Percentiles rank a stretch among this genome's conserved stretches.
These are phyloP conservation scores for Alternaria sp. DNA, from an alignment of 2,329 filamentous ascomycete genomes.

Conservation along the genomic window DNA sequence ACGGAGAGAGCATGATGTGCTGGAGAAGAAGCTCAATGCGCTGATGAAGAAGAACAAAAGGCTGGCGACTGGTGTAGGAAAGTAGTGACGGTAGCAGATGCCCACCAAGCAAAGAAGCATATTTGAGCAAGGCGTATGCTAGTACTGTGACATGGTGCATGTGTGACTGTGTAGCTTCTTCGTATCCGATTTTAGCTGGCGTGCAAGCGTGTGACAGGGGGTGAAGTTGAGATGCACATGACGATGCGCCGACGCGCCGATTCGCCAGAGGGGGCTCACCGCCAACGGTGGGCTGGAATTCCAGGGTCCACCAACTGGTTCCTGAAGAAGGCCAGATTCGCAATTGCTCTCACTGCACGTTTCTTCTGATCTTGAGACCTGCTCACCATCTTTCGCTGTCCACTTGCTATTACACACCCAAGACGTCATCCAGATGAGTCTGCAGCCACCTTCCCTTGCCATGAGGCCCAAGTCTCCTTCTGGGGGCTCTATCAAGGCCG, in stretches of 20 bases:
- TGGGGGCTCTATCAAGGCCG: slow-evolving; percentile 78
- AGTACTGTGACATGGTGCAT: background rate
- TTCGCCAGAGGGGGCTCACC: slow-evolving; percentile 35
- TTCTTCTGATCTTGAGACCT: slow-evolving; percentile 12
- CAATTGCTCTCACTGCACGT: slow-evolving; percentile 33
- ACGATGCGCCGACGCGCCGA: slow-evolving; percentile 25
- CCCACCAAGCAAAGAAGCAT: too few relatives aligned
- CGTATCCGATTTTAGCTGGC: slow-evolving; percentile 15
- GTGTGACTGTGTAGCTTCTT: slow-evolving; percentile 1
- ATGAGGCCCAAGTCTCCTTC: slow-evolving; percentile 47
- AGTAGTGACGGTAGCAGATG: background rate
- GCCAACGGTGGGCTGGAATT: slow-evolving; percentile 33
- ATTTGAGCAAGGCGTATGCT: background rate
- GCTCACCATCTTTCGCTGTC: background rate
- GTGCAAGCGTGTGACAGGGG: slow-evolving; percentile 23
- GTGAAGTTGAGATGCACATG: slow-evolving; percentile 27
- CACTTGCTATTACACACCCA: background rate
- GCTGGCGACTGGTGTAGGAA: slow-evolving; percentile 23
- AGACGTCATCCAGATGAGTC: slow-evolving; percentile 41
- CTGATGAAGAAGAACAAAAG: slow-evolving; percentile 52
- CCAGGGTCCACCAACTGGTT: slow-evolving; percentile 39
- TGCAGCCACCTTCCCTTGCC: slow-evolving; percentile 50
- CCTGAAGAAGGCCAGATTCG: slow-evolving; percentile 34
- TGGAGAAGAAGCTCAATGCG: slow-evolving; percentile 49
- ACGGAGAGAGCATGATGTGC: slow-evolving; percentile 48